phyloP scores from a whole-genome alignment of 1,284 basidiomycete genomes.

The Polyporus tsugae region DNA sequence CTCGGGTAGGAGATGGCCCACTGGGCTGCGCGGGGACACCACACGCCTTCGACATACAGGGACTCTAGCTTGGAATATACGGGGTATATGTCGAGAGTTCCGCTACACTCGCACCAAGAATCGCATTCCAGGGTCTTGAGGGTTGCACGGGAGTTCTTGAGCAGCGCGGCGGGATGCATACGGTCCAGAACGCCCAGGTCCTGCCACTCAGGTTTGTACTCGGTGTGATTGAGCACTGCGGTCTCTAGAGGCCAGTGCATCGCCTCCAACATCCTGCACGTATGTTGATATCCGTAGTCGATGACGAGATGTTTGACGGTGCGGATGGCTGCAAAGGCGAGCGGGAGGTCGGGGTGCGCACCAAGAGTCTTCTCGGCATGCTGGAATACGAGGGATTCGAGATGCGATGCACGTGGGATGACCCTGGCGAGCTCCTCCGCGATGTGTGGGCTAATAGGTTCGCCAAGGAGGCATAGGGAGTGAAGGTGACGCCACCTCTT shows the following conservation, averaged over 20 bases:
- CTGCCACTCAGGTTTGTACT: slow-evolving; percentile 3
- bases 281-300: slow-evolving; percentile 15
- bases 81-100: slow-evolving; percentile 15
- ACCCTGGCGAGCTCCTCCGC: slow-evolving; percentile 13
- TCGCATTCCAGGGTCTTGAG: slow-evolving; percentile 11
- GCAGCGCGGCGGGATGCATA: slow-evolving; percentile 20
- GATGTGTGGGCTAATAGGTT: slow-evolving; percentile 1
- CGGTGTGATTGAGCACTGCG: neutral
- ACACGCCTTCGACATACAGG: slow-evolving; percentile 4
- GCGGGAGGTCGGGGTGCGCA: slow-evolving; percentile 15
- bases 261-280: slow-evolving; percentile 20
- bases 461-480: slow-evolving; percentile 5
- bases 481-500: slow-evolving; percentile 21
- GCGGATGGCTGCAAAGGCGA: slow-evolving; percentile 18
- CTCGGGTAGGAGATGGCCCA: slow-evolving; percentile 15
- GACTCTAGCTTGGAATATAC: slow-evolving; percentile 12
- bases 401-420: slow-evolving; percentile 15
- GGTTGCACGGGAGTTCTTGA: slow-evolving; percentile 17
- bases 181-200: slow-evolving; percentile 12
- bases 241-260: slow-evolving; percentile 22
- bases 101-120: slow-evolving; percentile 15
- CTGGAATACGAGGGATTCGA: slow-evolving; percentile 12
- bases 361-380: slow-evolving; percentile 14
- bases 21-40: slow-evolving; percentile 13
- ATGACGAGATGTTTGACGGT: slow-evolving; percentile 19